Percentiles rank a stretch among this genome's conserved stretches.
Conservation (phyloP, 176 grass and related monocot species). For the Aegilops sharonensis region DNA sequence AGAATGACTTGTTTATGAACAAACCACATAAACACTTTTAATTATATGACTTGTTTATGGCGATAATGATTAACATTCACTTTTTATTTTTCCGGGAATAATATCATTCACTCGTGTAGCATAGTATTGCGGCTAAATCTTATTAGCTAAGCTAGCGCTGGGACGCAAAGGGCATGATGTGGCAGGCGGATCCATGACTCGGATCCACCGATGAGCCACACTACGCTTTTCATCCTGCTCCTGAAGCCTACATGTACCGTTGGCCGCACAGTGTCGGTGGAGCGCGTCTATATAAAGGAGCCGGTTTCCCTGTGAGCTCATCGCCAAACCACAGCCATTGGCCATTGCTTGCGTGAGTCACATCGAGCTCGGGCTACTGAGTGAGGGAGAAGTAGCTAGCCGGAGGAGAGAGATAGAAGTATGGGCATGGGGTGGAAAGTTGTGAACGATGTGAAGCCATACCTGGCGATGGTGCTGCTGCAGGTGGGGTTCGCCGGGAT, state of each 20-base stretch:
- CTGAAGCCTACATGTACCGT: background rate
- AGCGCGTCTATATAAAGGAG: constrained; percentile 53
- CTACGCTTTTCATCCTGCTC: background rate
- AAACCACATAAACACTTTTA: no score
- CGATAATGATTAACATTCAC: no score
- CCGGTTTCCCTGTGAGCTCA: constrained; percentile 19
- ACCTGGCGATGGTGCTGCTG: constrained; percentile 75
- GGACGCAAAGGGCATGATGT: background rate
- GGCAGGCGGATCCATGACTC: constrained; percentile 37
- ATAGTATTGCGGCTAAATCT: constrained; percentile 6
- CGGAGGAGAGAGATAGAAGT: background rate
- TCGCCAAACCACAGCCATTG: constrained; percentile 18
- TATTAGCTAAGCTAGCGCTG: constrained; percentile 9
- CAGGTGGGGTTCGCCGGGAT: constrained; percentile 82
- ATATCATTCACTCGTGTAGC: background rate
- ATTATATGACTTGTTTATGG: no score
- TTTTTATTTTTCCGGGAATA: no score
- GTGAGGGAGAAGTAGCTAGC: background rate
- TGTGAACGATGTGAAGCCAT: constrained; percentile 61
- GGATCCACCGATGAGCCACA: constrained; percentile 37
- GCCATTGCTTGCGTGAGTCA: background rate
- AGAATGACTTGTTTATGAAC: no score
- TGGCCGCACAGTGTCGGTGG: background rate
- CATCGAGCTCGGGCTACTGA: background rate
- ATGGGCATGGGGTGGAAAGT: constrained; percentile 34